Base-by-base conservation (phyloP, 2,329 filamentous ascomycete genomes). In the Cladosporium halotolerans region DNA sequence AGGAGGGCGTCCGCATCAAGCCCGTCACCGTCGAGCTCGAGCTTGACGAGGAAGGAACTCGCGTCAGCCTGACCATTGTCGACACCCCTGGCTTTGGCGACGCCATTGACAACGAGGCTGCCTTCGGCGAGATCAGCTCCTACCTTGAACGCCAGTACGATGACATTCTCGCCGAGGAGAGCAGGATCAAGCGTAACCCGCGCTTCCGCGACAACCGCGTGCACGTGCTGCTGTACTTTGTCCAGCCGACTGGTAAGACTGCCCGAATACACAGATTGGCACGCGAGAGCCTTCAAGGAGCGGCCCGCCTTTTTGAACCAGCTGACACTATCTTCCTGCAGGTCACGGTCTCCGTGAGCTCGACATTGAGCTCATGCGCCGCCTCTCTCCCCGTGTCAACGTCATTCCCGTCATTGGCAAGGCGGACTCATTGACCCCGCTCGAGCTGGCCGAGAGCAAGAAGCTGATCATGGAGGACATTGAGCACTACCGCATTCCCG, bases 401-500 rank as follows among this genome's bases (percentile, higher is more conserved):
- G 93, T 99, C 64, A 99, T 99, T 62, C 93, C 93, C 59, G 93
- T 99, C 66, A 96, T 99, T 71, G 93, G 93, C 69, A 96, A 96
- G 73, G 93, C 93, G 70, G 93, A 99, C 73, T 95, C 93, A 18
- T 85, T 99, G 59, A 99, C 93, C 53, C 93, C 93, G 38, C 86
- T 89, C 62, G 93, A 99, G 78, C 81, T 99, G 60, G 93, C 93
- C 62, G 93, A 99, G 76, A 97, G 92, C 63, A 99, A 99, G 84
- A 99, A 97, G 81, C 83, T 99, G 58, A 91, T 99, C 69, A 99
- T 99, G 93, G 93, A 99, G 79, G 93, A 99, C 71, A 99, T 99
- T 65, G 93, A 99, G 77, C 93, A 99, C 76, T 99, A 99, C 79
- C 88, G 93, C 70, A 99, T 99, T 65, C 93, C 93, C 44, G 92